Evolutionary conservation across 2,329 filamentous ascomycete genomes (phyloP).

Genomic region (Arthrobotrys iridis): DNA sequence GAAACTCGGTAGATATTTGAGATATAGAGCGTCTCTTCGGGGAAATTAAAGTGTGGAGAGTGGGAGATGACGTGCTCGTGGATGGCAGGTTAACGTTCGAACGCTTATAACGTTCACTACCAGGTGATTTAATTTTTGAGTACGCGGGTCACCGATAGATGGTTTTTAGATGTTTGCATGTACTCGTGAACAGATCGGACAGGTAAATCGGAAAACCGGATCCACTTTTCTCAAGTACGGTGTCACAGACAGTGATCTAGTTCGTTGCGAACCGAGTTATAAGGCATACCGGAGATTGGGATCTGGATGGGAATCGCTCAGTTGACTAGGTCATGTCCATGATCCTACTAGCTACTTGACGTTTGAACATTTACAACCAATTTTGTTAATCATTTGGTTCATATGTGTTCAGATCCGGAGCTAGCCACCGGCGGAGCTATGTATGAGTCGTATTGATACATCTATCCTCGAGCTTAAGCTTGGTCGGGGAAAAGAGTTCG

Average conservation of each 20-base stretch:
- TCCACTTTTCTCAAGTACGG: not conserved
- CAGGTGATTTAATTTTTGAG: conserved; percentile 38
- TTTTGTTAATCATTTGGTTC: no score
- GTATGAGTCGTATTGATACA: no score
- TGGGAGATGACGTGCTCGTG: conserved; percentile 29
- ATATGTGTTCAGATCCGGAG: no score
- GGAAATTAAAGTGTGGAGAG: conserved; percentile 15
- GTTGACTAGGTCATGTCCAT: conserved; percentile 42
- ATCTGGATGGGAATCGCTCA: not conserved
- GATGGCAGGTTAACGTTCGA: not conserved
- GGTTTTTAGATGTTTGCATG: not conserved
- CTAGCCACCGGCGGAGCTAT: no score
- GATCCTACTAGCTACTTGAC: not conserved
- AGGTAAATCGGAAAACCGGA: not conserved
- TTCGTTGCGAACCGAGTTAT: conserved; percentile 2
- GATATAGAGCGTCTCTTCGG: conserved; percentile 23
- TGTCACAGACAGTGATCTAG: conserved; percentile 12
- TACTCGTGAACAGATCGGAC: not conserved
- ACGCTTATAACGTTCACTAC: no score
- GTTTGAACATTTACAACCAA: not conserved
- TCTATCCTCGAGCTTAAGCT: no score
- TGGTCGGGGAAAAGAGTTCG: no score
- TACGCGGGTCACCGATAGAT: not conserved
- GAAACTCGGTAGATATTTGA: conserved; percentile 30
- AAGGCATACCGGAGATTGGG: not conserved